Base-by-base conservation (phyloP, 139 green algal genomes). In the Haematococcus lacustris region DNA sequence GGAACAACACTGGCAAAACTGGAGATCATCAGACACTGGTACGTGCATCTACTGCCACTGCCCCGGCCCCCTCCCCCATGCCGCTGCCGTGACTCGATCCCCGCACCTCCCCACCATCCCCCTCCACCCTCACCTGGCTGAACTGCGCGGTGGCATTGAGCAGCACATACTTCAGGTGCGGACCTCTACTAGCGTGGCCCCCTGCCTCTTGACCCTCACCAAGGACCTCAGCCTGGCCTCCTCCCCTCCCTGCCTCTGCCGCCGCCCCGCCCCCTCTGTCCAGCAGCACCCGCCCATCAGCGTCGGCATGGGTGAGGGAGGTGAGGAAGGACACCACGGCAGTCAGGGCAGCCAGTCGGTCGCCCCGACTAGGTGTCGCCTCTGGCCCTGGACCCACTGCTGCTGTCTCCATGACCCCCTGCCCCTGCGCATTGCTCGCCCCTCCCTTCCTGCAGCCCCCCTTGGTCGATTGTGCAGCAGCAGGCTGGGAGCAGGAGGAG, bases 111-210 rank as follows among this genome's bases (percentile, higher is more conserved):
- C n/a, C n/a, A n/a, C n/a, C 47, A 57, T 57, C 13, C 21, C 13
- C 47, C 47, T 57, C 47, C 17, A 71, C 60, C 50, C 60, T n/a
- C 57, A 85, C 82, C 74, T 86, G 70, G 25, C 79, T 74, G 57
- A 98, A 98, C 37, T 91, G 85, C 0, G 75, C 74, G 2, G 90
- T 89, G 3, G 94, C 89, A 66, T 98, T 97, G n/a, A 98, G 90
- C 69, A 97, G 83, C 5, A 97, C 82, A 71, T 93, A 97, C 70
- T 83, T 83, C 23, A 94, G 53, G 33, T 47, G 34, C 35, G n/a
- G n/a, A n/a, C n/a, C n/a, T n/a, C 72, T 68, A 35, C 7, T 32
- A 40, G 28, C 30, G 17, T 70, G 6, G 4, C 38, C 60, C 26
- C 59, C 38, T n/a, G 9, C 38, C 23, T 7, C 60, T 28, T 37